A percentile compares a stretch with the other conserved stretches of the same genome.
These are phyloP conservation scores for Lactarius sp. DNA, from an alignment of 768 basidiomycete species.

Conservation along the genomic window DNA sequence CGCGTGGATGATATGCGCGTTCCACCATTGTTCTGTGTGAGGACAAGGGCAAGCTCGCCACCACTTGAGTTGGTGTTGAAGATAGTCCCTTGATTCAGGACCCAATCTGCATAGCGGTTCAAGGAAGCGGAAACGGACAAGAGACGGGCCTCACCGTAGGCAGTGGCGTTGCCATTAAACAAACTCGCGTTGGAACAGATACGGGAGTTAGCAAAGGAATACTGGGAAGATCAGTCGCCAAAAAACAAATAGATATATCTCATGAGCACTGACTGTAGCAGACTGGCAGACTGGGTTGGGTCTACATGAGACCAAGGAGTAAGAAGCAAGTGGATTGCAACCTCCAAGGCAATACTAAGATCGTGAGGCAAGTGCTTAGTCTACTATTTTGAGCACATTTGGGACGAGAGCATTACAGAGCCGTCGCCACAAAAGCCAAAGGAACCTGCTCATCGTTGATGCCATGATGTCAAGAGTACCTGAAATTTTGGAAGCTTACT, in stretches of 20 bases:
- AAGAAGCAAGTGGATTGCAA: conserved; percentile 75
- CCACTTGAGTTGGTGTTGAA: conserved; percentile 57
- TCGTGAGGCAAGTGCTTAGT: background rate
- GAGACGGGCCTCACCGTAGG: conserved; percentile 44
- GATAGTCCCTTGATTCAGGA: conserved; percentile 61
- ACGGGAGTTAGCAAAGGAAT: conserved; percentile 58
- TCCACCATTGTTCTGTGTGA: conserved; percentile 69
- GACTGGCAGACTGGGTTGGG: conserved; percentile 70
- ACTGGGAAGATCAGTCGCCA: conserved; percentile 34
- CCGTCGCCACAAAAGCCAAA: conserved; percentile 51
- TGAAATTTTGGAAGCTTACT: conserved; percentile 33
- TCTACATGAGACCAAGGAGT: conserved; percentile 57
- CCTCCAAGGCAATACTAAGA: conserved; percentile 78
- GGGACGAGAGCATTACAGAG: conserved; percentile 31
- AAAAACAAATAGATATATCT: background rate
- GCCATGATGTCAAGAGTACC: background rate
- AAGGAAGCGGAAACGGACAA: background rate
- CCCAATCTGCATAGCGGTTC: conserved; percentile 49
- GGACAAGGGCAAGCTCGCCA: conserved; percentile 61
- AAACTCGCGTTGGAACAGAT: conserved; percentile 59
- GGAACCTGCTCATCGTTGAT: conserved; percentile 35
- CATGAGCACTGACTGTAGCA: conserved; percentile 42
- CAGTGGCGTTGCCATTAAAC: conserved; percentile 70
- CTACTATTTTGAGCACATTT: background rate
- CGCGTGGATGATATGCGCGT: conserved; percentile 74